phyloP scores from a whole-genome alignment of 495 filamentous ascomycete species.

The Talaromyces borbonicus region DNA sequence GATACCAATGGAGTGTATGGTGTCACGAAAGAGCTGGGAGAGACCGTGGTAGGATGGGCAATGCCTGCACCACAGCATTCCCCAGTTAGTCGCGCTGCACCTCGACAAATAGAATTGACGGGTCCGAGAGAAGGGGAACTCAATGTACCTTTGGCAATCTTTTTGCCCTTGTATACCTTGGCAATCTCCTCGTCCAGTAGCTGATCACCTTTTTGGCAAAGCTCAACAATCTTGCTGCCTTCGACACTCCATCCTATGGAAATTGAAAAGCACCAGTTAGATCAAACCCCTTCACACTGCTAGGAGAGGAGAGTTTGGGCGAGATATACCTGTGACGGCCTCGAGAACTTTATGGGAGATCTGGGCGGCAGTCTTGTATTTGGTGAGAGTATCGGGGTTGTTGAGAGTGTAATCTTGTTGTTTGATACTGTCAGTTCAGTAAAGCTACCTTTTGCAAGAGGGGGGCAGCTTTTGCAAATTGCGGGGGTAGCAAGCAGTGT shows the following conservation, averaged over 20 bases:
- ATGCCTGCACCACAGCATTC: constrained; percentile 50
- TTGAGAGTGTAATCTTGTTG: constrained; percentile 78
- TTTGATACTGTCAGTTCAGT: background rate
- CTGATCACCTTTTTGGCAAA: constrained; percentile 94
- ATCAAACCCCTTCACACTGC: background rate
- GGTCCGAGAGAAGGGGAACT: background rate
- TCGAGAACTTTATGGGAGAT: constrained; percentile 94
- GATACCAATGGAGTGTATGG: constrained; percentile 88
- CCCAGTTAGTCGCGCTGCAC: background rate
- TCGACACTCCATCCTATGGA: constrained; percentile 61
- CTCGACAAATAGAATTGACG: background rate
- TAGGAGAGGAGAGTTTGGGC: background rate
- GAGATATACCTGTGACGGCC: constrained; percentile 61
- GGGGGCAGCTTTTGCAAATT: too few relatives aligned
- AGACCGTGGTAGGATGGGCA: constrained; percentile 90
- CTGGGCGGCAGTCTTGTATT: constrained; percentile 91
- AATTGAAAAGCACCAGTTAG: background rate
- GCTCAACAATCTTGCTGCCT: constrained; percentile 79
- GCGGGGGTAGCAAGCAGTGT: constrained; percentile 9
- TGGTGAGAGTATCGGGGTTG: constrained; percentile 96
- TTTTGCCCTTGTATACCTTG: constrained; percentile 98
- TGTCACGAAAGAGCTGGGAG: constrained; percentile 87
- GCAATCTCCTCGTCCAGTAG: constrained; percentile 83
- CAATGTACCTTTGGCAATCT: constrained; percentile 77
- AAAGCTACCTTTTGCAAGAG: too few relatives aligned